These are phyloP conservation scores for Suillus weaverae DNA, from an alignment of 768 basidiomycete genomes.

Conservation along the genomic window DNA sequence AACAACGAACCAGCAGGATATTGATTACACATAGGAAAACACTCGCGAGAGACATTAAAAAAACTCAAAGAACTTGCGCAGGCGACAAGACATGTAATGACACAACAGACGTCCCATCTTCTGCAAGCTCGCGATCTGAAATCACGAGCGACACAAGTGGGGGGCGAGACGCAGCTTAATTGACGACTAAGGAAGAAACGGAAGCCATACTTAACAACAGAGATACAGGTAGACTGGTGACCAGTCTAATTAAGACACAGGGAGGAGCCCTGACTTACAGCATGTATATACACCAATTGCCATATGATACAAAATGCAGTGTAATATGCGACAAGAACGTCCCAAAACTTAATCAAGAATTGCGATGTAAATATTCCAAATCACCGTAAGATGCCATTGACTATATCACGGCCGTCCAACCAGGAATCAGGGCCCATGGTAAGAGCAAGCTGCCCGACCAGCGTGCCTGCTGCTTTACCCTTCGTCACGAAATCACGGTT, in stretches of 20 bases:
- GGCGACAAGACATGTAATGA: not conserved
- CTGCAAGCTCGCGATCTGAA: too few relatives aligned
- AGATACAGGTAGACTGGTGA: too few relatives aligned
- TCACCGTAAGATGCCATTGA: not conserved
- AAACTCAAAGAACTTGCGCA: too few relatives aligned
- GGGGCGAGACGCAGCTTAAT: too few relatives aligned
- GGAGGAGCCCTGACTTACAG: not conserved
- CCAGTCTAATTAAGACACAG: too few relatives aligned
- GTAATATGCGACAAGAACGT: not conserved
- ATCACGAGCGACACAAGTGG: too few relatives aligned
- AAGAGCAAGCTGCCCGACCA: constrained; percentile 26
- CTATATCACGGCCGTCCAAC: constrained; percentile 16
- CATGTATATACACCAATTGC: not conserved
- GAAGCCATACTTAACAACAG: too few relatives aligned
- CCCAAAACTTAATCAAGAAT: not conserved
- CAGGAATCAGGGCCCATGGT: constrained; percentile 13
- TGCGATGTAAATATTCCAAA: not conserved
- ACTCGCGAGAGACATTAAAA: not conserved
- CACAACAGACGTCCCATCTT: too few relatives aligned
- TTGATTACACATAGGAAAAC: not conserved
- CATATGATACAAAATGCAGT: not conserved
- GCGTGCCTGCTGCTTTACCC: constrained; percentile 17
- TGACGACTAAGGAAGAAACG: too few relatives aligned
- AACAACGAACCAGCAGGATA: not conserved
- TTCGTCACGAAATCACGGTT: constrained; percentile 34